A percentile compares a stretch with the other conserved stretches of the same genome.
Conservation (phyloP, 257 asterid species). For the Ligustrum vulgare region DNA sequence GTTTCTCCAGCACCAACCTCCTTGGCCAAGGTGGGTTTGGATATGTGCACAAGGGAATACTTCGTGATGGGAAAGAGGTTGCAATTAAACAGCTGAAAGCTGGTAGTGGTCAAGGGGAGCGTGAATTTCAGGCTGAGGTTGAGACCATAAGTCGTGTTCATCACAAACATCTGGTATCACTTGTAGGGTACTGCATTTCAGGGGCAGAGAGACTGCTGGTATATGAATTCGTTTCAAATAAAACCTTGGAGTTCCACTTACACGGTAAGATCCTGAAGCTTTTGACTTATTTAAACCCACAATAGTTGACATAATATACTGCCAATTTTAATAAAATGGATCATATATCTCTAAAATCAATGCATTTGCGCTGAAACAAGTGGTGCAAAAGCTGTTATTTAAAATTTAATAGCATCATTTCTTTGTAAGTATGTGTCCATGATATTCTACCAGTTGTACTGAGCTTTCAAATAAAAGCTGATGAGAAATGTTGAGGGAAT, state of each 20-base stretch:
- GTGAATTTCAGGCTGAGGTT: slow-evolving; percentile 98
- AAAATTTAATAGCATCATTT: background rate
- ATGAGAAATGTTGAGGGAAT: background rate
- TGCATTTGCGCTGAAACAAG: background rate
- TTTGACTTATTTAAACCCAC: slow-evolving; percentile 12
- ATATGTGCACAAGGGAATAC: slow-evolving; percentile 80
- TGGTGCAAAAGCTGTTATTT: background rate
- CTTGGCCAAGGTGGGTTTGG: slow-evolving; percentile 94
- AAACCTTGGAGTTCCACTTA: slow-evolving; percentile 80
- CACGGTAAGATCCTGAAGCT: slow-evolving; percentile 55
- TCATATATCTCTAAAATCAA: background rate
- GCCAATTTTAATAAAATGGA: background rate
- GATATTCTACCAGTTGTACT: slow-evolving; percentile 1
- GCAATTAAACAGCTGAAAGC: slow-evolving; percentile 77
- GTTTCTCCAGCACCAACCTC: slow-evolving; percentile 60
- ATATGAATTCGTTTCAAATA: slow-evolving; percentile 75
- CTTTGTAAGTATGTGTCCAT: background rate
- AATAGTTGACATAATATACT: slow-evolving; percentile 3
- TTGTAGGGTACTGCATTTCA: slow-evolving; percentile 77
- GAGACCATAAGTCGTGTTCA: slow-evolving; percentile 75
- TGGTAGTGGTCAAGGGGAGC: slow-evolving; percentile 92
- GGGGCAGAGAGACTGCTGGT: slow-evolving; percentile 80
- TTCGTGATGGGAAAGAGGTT: slow-evolving; percentile 69
- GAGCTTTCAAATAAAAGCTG: background rate
- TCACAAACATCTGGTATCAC: slow-evolving; percentile 74